Evolutionary conservation across 2,329 filamentous ascomycete species (phyloP).

Genomic region (Cordyceps cateniannulata): DNA sequence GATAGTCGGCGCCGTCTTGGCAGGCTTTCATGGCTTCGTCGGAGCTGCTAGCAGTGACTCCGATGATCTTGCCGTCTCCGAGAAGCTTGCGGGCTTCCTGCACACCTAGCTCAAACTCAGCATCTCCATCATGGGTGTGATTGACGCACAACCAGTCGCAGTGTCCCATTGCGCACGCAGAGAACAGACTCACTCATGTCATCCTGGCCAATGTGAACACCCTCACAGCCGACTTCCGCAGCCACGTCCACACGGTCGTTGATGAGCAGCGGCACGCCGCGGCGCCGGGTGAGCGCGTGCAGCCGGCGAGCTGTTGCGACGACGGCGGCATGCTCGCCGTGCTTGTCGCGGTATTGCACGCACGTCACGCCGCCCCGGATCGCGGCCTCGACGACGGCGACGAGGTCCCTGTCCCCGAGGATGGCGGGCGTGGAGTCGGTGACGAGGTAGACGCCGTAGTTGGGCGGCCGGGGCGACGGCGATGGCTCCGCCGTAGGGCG

Average conservation of each 20-base stretch:
- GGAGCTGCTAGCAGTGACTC: slow-evolving; percentile 72
- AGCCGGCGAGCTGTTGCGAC: slow-evolving; percentile 65
- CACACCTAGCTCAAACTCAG: slow-evolving; percentile 16
- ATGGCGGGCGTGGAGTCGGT: slow-evolving; percentile 88
- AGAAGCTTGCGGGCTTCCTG: slow-evolving; percentile 62
- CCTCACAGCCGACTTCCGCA: slow-evolving; percentile 77
- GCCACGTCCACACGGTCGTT: slow-evolving; percentile 92
- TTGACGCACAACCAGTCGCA: too few relatives aligned
- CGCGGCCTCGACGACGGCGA: slow-evolving; percentile 66
- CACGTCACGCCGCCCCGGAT: slow-evolving; percentile 75
- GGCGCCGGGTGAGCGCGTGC: slow-evolving; percentile 60
- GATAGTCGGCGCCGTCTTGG: slow-evolving; percentile 74
- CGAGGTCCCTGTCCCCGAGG: slow-evolving; percentile 64
- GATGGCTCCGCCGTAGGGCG: neutral
- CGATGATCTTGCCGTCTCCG: slow-evolving; percentile 73
- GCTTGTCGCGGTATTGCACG: slow-evolving; percentile 90
- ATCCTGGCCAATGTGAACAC: slow-evolving; percentile 92
- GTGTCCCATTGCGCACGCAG: neutral
- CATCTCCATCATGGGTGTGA: neutral
- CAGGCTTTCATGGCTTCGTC: slow-evolving; percentile 69
- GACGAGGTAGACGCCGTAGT: slow-evolving; percentile 84
- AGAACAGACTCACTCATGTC: slow-evolving; percentile 60
- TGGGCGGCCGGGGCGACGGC: slow-evolving; percentile 39
- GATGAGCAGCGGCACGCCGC: slow-evolving; percentile 75
- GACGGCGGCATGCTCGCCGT: slow-evolving; percentile 63